Evolutionary conservation across 2,329 filamentous ascomycete species (phyloP).

Genomic region (Nannizziopsis barbatae): DNA sequence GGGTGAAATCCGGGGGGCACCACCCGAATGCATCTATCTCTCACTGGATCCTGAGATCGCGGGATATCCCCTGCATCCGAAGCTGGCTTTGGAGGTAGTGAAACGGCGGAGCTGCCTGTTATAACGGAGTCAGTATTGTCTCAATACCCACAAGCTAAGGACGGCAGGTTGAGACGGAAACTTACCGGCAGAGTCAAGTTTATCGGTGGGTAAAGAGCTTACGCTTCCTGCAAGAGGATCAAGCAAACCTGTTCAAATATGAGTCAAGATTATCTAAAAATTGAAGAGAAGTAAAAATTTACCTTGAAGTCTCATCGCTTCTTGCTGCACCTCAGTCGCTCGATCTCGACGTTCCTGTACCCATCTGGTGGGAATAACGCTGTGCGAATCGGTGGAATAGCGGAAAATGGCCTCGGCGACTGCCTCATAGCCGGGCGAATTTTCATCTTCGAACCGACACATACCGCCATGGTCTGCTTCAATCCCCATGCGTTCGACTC

Average conservation of each 20-base stretch:
- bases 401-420: conserved; percentile 39
- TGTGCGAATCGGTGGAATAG: conserved; percentile 43
- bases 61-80: conserved; percentile 4
- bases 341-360: conserved; percentile 42
- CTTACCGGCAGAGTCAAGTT: conserved; percentile 10
- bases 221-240: conserved; percentile 4
- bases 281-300: conserved; percentile 10
- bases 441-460: conserved; percentile 58
- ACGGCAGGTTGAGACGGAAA: neutral
- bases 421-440: conserved; percentile 53
- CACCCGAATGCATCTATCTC: conserved; percentile 25
- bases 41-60: conserved; percentile 7
- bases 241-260: neutral
- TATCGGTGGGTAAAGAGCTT: conserved; percentile 6
- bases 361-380: conserved; percentile 49
- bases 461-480: conserved; percentile 60
- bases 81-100: conserved; percentile 2
- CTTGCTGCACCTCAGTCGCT: conserved; percentile 27
- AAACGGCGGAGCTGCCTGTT: conserved; percentile 4
- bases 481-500: conserved; percentile 62
- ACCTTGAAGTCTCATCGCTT: conserved; percentile 30
- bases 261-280: neutral
- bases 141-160: neutral
- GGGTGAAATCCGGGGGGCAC: conserved; percentile 49
- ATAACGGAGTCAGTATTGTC: neutral